Conservation (phyloP, 1,284 basidiomycete species). For the Moesziomyces sp. region DNA sequence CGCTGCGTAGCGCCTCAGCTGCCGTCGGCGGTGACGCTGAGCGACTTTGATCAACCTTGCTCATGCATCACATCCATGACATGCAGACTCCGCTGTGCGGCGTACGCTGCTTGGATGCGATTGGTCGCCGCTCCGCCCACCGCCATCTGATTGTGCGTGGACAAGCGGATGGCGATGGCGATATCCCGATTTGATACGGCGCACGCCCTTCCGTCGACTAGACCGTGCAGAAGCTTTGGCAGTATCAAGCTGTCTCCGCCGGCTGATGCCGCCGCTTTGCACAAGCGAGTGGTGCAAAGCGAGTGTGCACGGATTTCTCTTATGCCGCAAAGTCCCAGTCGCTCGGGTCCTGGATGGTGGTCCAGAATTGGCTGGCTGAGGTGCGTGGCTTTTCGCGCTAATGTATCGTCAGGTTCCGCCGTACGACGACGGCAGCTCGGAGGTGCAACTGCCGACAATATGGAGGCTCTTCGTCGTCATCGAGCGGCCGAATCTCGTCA, state of each 20-base stretch:
- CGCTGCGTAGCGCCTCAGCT: neutral
- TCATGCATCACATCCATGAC: neutral
- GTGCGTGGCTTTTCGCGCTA: constrained; percentile 9
- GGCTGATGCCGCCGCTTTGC: neutral
- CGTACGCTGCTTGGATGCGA: neutral
- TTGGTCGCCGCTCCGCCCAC: neutral
- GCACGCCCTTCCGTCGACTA: neutral
- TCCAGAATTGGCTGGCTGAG: neutral
- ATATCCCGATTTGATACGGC: neutral
- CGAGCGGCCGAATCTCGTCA: neutral
- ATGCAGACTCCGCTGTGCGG: neutral
- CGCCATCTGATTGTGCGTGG: neutral
- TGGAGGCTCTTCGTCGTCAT: neutral
- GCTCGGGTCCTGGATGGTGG: constrained; percentile 1
- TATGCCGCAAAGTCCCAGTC: neutral
- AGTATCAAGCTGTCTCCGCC: neutral
- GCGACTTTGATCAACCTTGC: neutral
- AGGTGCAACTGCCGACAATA: constrained; percentile 6
- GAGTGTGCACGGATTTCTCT: neutral
- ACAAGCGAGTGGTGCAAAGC: neutral
- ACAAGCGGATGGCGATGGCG: neutral
- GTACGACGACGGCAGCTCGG: constrained; percentile 4
- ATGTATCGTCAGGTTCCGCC: constrained; percentile 11
- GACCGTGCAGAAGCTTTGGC: neutral
- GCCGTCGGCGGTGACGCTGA: too few relatives aligned